A percentile compares a stretch with the other conserved stretches of the same genome.
Evolutionary conservation across 2,329 filamentous ascomycete genomes (phyloP).

Genomic region (Salinomyces thailandicus): DNA sequence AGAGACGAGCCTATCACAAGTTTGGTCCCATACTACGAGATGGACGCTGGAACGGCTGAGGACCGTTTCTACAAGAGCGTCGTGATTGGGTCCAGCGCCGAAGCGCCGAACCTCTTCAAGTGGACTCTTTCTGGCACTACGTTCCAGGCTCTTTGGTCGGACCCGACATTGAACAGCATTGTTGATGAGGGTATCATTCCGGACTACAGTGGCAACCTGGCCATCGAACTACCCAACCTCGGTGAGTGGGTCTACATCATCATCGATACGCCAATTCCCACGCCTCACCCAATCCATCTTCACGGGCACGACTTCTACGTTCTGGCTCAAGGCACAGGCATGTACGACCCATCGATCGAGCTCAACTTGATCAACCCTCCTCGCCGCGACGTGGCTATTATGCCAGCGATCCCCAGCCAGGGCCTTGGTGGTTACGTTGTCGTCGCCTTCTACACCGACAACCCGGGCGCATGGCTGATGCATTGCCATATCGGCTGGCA

Average conservation of each 20-base stretch:
- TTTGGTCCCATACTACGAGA: constrained; percentile 26
- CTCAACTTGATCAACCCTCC: constrained; percentile 35
- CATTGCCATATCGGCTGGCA: constrained; percentile 54
- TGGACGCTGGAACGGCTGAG: constrained; percentile 18
- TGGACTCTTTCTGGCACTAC: constrained; percentile 34
- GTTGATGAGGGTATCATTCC: constrained; percentile 25
- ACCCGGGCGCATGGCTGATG: constrained; percentile 35
- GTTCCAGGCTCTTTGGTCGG: constrained; percentile 28
- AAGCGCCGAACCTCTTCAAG: constrained; percentile 30
- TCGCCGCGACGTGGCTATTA: constrained; percentile 38
- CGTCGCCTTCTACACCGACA: constrained; percentile 42
- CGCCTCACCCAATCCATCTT: constrained; percentile 26
- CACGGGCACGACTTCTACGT: constrained; percentile 26
- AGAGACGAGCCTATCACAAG: constrained; percentile 29
- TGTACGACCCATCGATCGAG: constrained; percentile 18
- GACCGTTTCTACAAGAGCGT: constrained; percentile 23
- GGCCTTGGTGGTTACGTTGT: constrained; percentile 35
- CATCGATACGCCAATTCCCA: constrained; percentile 28
- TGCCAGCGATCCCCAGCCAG: constrained; percentile 23
- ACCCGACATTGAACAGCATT: constrained; percentile 30
- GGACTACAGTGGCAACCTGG: constrained; percentile 27
- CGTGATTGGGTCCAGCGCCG: constrained; percentile 22
- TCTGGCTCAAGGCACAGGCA: constrained; percentile 21
- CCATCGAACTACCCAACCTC: constrained; percentile 26
- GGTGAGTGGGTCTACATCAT: constrained; percentile 35